Evolutionary conservation across 1,139 yeast genomes (phyloP), one percentile per base, ranked within the genome.

Genomic region (Kluyveromyces sp.): DNA sequence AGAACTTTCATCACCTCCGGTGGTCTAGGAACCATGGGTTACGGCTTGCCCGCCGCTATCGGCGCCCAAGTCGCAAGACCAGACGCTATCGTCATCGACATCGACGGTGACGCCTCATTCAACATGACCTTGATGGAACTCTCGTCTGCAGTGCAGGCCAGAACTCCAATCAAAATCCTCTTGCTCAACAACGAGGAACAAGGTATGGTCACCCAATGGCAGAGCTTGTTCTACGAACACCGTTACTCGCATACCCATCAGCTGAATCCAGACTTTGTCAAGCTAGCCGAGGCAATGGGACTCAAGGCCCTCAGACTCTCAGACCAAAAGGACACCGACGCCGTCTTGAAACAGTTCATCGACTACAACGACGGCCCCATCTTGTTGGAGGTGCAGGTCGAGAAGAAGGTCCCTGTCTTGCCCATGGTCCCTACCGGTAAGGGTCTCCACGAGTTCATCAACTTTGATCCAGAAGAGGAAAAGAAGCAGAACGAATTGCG

Each of bases 121-220:
- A 87, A 86, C 73, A 92, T 92, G 98, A 89, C 98, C 27, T 76
- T 92, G 56, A 86, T 81, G 67, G 98, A 92, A 74, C 74, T 92
- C 66, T 79, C 90, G 33, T 83, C 96, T 44, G 98, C 97, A 28
- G 95, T 89, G 39, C 97, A 92, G 74, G 95, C 92, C 50, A 78
- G 77, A 54, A 83, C 95, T 45, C 97, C 96, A 53, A 82, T 92
- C 55, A 92, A 92, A 74, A 77, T 87, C 50, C 77, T 90, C 68
- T 82, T 92, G 48, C 75, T 92, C 64, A 92, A 92, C 69, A 92
- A 92, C 67, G 97, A 90, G 72, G 98, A 92, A 72, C 98, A 92
- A 74, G 98, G 98, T 65, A 92, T 92, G 98, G 98, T 92, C 49
- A 92, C 97, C 25, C 98, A 92, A 71, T 92, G 98, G 98, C 98